Conservation (phyloP, 331 rosid genomes). For the Acacia concinna region DNA sequence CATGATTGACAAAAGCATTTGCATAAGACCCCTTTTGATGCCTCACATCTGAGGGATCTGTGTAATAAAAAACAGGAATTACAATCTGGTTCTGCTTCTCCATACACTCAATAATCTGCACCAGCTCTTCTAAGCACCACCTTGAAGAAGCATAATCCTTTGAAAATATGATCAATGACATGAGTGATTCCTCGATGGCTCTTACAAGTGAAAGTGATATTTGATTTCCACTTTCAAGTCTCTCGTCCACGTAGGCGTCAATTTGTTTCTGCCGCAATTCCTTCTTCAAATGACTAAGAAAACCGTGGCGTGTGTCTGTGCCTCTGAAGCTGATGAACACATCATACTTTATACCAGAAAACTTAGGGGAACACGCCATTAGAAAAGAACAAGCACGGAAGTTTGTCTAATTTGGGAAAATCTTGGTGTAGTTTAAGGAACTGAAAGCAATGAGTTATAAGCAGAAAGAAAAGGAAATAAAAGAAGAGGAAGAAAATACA, state of each 20-base stretch:
- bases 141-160: conserved; percentile 27
- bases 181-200: conserved; percentile 28
- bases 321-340: conserved; percentile 35
- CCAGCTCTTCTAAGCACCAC: conserved; percentile 35
- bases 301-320: neutral
- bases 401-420: neutral
- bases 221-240: neutral
- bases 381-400: neutral
- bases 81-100: conserved; percentile 5
- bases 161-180: conserved; percentile 34
- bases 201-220: neutral
- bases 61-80: conserved; percentile 31
- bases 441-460: neutral
- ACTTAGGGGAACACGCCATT: neutral
- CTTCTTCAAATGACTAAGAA: conserved; percentile 19
- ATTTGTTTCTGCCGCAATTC: conserved; percentile 16
- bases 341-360: conserved; percentile 4
- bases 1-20: conserved; percentile 27
- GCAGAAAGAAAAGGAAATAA: neutral
- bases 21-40: conserved; percentile 16
- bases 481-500: neutral
- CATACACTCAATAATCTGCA: conserved; percentile 26
- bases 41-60: conserved; percentile 23
- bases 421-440: neutral
- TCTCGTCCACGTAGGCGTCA: conserved; percentile 8